Base-by-base conservation (phyloP, 805 yeast species). In the Metschnikowia hibisci region DNA sequence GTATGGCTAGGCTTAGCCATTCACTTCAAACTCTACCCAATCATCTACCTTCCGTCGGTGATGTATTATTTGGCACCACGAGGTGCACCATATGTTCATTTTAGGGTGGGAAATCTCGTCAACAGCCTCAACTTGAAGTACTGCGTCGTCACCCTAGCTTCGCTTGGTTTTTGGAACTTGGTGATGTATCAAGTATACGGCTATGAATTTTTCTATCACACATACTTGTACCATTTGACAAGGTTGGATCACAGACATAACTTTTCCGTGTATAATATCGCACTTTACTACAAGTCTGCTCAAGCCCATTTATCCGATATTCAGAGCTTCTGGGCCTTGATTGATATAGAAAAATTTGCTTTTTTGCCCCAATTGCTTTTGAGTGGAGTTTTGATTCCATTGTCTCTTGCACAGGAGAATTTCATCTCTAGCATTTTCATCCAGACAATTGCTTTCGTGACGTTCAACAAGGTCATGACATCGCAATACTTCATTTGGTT, bases 401-500 rank as follows among this genome's bases (percentile, higher is more conserved):
- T 73, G 13, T 42, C 45, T 5, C 60, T 68, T 43, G 71, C 74
- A 1, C 51, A 52, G 16, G 34, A 28, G 20, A 63, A 70, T 44
- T 43, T 71, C 15, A 45, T 64, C 1, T 56, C 71, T 4, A 58
- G 67, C 35, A 47, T 69, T 10, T 69, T 71, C 46, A 42, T 71
- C 18, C 76, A 70, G 48, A 71, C 76, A 6, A 67, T 68, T 56
- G 62, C 72, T 31, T 71, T 71, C 54, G 76, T 71, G 14, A 56
- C 67, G 15, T 67, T 69, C 51, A 71, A 71, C 53, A 71, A 71
- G 47, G 90, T 91, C 48, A 67, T 89, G 56, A 93, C 99, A 0
- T 87, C 96, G 1, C 99, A 93, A 66, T 93, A 93, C 64, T 93
- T 93, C 63, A 79, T 91, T 48, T 93, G 99, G 99, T 93, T 84